Evolutionary conservation across 805 yeast genomes (phyloP).

Genomic region (Brettanomyces nanus): DNA sequence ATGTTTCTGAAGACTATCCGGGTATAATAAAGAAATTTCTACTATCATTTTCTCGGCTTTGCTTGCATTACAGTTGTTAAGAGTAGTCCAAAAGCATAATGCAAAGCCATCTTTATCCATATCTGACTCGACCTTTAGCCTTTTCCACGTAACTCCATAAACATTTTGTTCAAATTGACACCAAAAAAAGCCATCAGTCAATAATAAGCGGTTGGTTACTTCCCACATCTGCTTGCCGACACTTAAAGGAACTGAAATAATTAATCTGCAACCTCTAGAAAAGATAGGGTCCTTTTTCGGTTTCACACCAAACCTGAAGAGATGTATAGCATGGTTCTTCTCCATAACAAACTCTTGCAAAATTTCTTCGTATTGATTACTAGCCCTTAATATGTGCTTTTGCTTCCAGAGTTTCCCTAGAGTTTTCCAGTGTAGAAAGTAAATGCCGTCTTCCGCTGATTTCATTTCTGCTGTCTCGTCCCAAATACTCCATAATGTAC

Average conservation of each 20-base stretch:
- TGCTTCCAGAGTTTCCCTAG: neutral
- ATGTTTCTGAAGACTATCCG: neutral
- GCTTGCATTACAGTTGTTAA: neutral
- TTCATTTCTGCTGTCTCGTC: neutral
- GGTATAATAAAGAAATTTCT: neutral
- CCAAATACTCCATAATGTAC: slow-evolving; percentile 3
- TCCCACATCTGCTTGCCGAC: neutral
- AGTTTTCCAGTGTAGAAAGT: neutral
- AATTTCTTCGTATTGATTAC: neutral
- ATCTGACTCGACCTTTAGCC: neutral
- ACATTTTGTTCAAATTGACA: neutral
- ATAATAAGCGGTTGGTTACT: neutral
- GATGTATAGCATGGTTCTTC: neutral
- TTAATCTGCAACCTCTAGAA: neutral
- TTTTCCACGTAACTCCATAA: neutral
- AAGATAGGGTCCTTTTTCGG: neutral
- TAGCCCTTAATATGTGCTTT: neutral
- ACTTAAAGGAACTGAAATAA: neutral
- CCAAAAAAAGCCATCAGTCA: neutral
- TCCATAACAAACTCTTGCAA: neutral
- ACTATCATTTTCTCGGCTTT: neutral
- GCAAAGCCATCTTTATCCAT: neutral
- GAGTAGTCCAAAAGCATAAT: neutral
- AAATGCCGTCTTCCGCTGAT: neutral
- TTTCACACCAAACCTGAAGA: slow-evolving; percentile 1